Percentiles rank a stretch among this genome's conserved stretches.
Evolutionary conservation across 345 rosid species (phyloP).

Genomic region (Crucihimalaya himalaica): DNA sequence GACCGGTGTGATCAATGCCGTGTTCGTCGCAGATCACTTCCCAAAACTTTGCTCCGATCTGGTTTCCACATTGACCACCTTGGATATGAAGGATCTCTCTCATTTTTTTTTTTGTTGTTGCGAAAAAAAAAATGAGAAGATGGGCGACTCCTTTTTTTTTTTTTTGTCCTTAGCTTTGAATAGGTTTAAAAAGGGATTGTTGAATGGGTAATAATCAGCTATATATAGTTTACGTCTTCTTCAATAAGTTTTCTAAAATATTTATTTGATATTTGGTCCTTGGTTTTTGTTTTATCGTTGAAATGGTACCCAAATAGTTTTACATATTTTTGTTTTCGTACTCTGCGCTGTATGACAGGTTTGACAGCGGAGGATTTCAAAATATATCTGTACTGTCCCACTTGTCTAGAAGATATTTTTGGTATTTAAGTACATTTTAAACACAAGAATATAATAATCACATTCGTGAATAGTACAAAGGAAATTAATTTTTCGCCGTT

Average conservation of each 20-base stretch:
- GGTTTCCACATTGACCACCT: constrained; percentile 50
- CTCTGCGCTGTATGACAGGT: constrained; percentile 38
- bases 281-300: not conserved
- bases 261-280: constrained; percentile 10
- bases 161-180: constrained; percentile 15
- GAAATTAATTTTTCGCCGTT: not conserved
- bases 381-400: constrained; percentile 33
- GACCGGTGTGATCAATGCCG: constrained; percentile 47
- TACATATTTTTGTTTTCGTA: not conserved
- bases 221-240: constrained; percentile 45
- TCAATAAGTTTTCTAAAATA: constrained; percentile 2
- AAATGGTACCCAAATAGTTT: not conserved
- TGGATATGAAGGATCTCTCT: constrained; percentile 49
- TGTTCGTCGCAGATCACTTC: constrained; percentile 47
- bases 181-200: constrained; percentile 24
- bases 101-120: constrained; percentile 27
- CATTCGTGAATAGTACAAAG: not conserved
- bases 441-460: constrained; percentile 1
- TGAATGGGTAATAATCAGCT: constrained; percentile 34
- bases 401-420: constrained; percentile 34
- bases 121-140: constrained; percentile 17
- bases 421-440: constrained; percentile 16
- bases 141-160: constrained; percentile 16
- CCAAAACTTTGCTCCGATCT: constrained; percentile 51
- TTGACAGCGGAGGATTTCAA: constrained; percentile 32